Evolutionary conservation across 1,284 basidiomycete species (phyloP).

Genomic region (Marasmius oreades): DNA sequence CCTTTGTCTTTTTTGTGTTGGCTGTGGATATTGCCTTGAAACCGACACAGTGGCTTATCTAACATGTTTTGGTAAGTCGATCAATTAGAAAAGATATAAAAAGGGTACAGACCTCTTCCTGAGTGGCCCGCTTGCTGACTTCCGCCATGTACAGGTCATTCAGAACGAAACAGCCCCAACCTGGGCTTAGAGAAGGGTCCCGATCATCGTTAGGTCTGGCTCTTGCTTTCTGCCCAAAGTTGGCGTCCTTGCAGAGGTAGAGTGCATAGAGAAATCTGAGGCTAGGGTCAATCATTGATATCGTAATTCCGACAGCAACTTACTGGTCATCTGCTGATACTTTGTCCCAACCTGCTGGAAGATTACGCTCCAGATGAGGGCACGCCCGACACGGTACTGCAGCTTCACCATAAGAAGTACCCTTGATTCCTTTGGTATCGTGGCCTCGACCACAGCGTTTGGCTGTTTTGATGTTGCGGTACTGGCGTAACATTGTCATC

Average conservation of each 20-base stretch:
- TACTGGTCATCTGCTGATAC: constrained; percentile 6
- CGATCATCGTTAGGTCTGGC: constrained; percentile 5
- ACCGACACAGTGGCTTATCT: constrained; percentile 21
- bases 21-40: constrained; percentile 18
- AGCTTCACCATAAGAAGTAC: constrained; percentile 8
- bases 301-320: not conserved
- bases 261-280: constrained; percentile 15
- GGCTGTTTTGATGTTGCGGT: constrained; percentile 12
- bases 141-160: constrained; percentile 11
- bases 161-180: constrained; percentile 19
- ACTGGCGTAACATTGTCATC: constrained; percentile 10
- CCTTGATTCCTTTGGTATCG: constrained; percentile 7
- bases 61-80: not conserved
- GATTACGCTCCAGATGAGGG: constrained; percentile 16
- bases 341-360: constrained; percentile 13
- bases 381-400: constrained; percentile 17
- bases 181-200: constrained; percentile 17
- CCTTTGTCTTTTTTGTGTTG: constrained; percentile 18
- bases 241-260: constrained; percentile 19
- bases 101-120: constrained; percentile 17
- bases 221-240: constrained; percentile 19
- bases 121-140: constrained; percentile 11
- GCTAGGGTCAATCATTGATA: not conserved
- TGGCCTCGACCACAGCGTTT: constrained; percentile 14
- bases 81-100: not conserved